These are phyloP conservation scores for Sphaerosporella brunnea DNA, from an alignment of 495 filamentous ascomycete genomes.

Conservation along the genomic window DNA sequence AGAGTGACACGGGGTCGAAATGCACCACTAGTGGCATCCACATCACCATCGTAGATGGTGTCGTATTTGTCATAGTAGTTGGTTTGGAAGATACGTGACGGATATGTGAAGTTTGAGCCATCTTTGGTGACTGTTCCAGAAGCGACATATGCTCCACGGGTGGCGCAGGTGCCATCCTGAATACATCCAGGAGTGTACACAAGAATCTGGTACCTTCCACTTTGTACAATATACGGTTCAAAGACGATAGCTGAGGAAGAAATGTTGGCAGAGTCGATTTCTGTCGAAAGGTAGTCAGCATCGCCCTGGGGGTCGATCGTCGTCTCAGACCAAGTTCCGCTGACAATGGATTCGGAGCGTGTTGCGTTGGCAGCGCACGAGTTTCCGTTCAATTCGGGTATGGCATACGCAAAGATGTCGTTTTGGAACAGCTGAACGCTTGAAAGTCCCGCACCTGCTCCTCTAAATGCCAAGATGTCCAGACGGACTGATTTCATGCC, in stretches of 20 bases:
- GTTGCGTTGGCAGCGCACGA: conserved; percentile 49
- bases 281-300: conserved; percentile 49
- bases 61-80: conserved; percentile 93
- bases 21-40: conserved; percentile 53
- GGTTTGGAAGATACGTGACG: conserved; percentile 56
- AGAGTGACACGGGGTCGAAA: conserved; percentile 76
- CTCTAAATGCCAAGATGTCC: conserved; percentile 73
- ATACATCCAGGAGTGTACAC: conserved; percentile 82
- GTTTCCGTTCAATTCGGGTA: conserved; percentile 77
- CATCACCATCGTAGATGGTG: conserved; percentile 62
- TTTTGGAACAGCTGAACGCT: conserved; percentile 84
- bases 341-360: conserved; percentile 45
- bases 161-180: conserved; percentile 56
- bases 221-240: conserved; percentile 66
- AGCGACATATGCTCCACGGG: conserved; percentile 61
- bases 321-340: conserved; percentile 48
- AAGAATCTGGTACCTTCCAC: conserved; percentile 74
- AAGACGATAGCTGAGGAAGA: conserved; percentile 34
- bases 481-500: conserved; percentile 81
- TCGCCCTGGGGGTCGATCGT: conserved; percentile 29
- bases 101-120: conserved; percentile 20
- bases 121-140: conserved; percentile 39
- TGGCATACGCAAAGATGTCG: conserved; percentile 66
- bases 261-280: conserved; percentile 39
- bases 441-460: conserved; percentile 65